Percentiles rank a stretch among this genome's conserved stretches.
phyloP scores from a whole-genome alignment of 2,329 filamentous ascomycete genomes.

The Rhexocercosporidium sp. region DNA sequence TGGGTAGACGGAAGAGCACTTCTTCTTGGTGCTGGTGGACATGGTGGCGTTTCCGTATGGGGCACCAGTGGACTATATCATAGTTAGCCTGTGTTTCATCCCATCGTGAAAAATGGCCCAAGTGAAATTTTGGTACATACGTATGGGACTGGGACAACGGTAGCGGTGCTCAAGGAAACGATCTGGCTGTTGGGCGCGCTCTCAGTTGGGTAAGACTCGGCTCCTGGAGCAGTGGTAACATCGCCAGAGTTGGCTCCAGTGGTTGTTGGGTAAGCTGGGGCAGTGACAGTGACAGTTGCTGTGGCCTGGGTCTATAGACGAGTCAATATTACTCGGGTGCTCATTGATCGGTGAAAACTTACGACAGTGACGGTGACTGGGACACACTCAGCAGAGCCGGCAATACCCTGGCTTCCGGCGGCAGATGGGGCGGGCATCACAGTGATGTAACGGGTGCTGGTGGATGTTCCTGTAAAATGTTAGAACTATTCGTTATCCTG shows the following conservation, averaged over 20 bases:
- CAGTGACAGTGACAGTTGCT: constrained; percentile 10
- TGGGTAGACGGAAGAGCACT: constrained; percentile 35
- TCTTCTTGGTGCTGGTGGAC: constrained; percentile 30
- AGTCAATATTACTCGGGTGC: not conserved
- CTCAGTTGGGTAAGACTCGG: constrained; percentile 14
- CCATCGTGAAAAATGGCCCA: too few relatives aligned
- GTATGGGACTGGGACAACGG: constrained; percentile 36
- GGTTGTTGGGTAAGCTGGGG: constrained; percentile 8
- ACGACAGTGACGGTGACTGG: constrained; percentile 41
- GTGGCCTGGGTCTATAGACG: constrained; percentile 19
- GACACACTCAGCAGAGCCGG: constrained; percentile 22
- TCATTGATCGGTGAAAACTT: constrained; percentile 17
- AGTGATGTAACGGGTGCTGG: constrained; percentile 29
- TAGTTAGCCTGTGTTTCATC: not conserved
- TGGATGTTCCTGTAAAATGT: constrained; percentile 18
- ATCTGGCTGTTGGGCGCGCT: constrained; percentile 5
- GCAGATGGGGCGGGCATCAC: constrained; percentile 20
- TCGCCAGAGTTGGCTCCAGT: constrained; percentile 8
- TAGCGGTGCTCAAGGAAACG: constrained; percentile 33
- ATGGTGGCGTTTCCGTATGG: constrained; percentile 36
- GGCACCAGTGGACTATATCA: constrained; percentile 22
- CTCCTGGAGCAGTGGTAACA: constrained; percentile 1
- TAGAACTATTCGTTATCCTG: not conserved
- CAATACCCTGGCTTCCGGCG: constrained; percentile 8
- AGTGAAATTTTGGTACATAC: not conserved